Conservation (phyloP, 768 basidiomycete species). For the Galerina marginata region DNA sequence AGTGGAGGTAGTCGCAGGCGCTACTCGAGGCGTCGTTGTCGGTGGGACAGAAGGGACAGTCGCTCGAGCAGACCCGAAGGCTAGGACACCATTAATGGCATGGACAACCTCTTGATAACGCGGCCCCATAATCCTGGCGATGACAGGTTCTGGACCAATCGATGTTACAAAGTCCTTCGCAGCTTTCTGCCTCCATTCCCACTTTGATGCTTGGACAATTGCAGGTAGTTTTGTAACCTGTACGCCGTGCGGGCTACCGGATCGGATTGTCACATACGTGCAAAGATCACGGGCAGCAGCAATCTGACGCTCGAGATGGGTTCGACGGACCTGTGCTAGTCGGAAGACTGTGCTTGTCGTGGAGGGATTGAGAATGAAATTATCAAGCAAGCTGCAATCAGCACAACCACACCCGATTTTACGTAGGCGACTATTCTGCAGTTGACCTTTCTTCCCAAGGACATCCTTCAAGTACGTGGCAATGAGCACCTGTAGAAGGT, state of each 20-base stretch:
- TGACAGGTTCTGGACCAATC: conserved; percentile 36
- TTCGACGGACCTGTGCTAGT: conserved; percentile 21
- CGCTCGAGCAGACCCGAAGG: too few relatives aligned
- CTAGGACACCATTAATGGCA: too few relatives aligned
- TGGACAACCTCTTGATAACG: too few relatives aligned
- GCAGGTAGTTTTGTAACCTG: conserved; percentile 32
- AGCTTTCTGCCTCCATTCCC: conserved; percentile 27
- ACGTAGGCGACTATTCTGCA: conserved; percentile 19
- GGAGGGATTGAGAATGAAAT: conserved; percentile 30
- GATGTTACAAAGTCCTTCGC: conserved; percentile 30
- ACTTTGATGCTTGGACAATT: conserved; percentile 24
- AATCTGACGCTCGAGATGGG: conserved; percentile 31
- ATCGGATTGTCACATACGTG: conserved; percentile 25
- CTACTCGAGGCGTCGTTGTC: neutral
- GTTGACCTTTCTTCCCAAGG: conserved; percentile 27
- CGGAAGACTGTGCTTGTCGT: conserved; percentile 21
- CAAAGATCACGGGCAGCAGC: conserved; percentile 27
- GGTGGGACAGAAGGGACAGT: too few relatives aligned
- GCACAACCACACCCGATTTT: conserved; percentile 39
- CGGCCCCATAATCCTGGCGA: too few relatives aligned
- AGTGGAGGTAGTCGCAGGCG: neutral
- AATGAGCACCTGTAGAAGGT: conserved; percentile 34
- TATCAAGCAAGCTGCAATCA: conserved; percentile 34
- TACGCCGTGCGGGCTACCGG: conserved; percentile 32
- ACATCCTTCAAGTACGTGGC: conserved; percentile 33